Evolutionary conservation across 2,329 filamentous ascomycete species (phyloP).

Genomic region (Neodidymelliopsis sp.): DNA sequence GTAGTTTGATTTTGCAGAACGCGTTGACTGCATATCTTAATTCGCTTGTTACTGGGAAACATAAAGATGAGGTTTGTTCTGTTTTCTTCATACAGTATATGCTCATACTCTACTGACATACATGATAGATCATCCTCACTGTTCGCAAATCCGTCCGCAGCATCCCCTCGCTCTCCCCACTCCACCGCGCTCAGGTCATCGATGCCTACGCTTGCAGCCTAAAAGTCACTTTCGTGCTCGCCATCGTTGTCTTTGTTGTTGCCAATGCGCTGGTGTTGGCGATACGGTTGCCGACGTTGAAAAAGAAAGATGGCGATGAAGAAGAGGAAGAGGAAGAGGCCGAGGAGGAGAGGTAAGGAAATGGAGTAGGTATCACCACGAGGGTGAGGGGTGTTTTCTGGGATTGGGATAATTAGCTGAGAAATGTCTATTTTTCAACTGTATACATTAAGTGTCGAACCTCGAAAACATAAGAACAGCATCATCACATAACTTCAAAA

Average conservation of each 20-base stretch:
- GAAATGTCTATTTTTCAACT: no score
- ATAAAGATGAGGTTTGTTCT: constrained; percentile 59
- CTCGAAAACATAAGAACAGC: no score
- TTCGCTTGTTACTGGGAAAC: constrained; percentile 63
- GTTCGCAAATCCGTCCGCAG: constrained; percentile 60
- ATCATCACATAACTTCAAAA: no score
- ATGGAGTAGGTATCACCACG: background rate
- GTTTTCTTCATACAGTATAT: background rate
- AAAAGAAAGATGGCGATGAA: constrained; percentile 24
- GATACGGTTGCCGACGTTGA: constrained; percentile 61
- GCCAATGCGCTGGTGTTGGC: constrained; percentile 60
- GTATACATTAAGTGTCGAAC: no score
- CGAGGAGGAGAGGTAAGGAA: constrained; percentile 9
- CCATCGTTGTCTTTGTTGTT: constrained; percentile 57
- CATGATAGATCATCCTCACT: constrained; percentile 52
- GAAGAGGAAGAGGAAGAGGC: constrained; percentile 17
- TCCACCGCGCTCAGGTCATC: constrained; percentile 57
- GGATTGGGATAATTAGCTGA: no score
- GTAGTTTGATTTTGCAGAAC: constrained; percentile 78
- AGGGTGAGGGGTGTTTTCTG: no score
- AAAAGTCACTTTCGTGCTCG: constrained; percentile 53
- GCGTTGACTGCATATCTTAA: constrained; percentile 68
- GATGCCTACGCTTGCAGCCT: constrained; percentile 50
- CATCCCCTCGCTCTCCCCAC: constrained; percentile 54
- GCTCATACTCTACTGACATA: constrained; percentile 8